phyloP scores from a whole-genome alignment of 345 rosid species.

The Angophora floribunda region DNA sequence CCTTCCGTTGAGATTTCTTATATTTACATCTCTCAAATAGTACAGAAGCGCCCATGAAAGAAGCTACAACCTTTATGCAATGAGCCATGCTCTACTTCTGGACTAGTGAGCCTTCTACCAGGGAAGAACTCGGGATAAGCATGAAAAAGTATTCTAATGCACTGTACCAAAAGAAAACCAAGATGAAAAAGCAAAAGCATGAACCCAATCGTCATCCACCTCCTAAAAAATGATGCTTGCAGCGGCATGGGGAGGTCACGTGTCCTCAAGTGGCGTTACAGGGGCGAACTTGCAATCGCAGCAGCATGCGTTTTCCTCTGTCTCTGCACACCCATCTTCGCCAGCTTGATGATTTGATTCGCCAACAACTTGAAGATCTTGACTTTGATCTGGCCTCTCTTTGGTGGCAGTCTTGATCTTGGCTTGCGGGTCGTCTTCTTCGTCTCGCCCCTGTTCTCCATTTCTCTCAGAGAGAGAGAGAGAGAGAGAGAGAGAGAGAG shows the following conservation, averaged over 20 bases:
- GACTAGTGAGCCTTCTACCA: not conserved
- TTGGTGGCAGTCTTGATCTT: conserved; percentile 1
- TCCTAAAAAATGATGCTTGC: not conserved
- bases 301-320: not conserved
- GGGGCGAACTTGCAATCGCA: not conserved
- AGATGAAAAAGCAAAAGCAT: not conserved
- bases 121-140: not conserved
- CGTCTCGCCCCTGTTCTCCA: not conserved
- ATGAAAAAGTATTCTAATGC: not conserved
- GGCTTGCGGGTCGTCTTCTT: not conserved
- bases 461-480: not conserved
- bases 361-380: not conserved
- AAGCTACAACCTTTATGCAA: not conserved
- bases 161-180: not conserved
- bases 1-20: not conserved
- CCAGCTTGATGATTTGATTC: not conserved
- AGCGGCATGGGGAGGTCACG: not conserved
- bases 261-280: not conserved
- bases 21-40: not conserved
- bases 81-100: not conserved
- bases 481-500: not conserved
- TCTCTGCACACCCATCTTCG: not conserved
- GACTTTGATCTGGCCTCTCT: conserved; percentile 6
- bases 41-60: not conserved
- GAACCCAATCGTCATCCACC: not conserved